Conservation (phyloP, 202 grass and related monocot species). For the Musa balbisiana region DNA sequence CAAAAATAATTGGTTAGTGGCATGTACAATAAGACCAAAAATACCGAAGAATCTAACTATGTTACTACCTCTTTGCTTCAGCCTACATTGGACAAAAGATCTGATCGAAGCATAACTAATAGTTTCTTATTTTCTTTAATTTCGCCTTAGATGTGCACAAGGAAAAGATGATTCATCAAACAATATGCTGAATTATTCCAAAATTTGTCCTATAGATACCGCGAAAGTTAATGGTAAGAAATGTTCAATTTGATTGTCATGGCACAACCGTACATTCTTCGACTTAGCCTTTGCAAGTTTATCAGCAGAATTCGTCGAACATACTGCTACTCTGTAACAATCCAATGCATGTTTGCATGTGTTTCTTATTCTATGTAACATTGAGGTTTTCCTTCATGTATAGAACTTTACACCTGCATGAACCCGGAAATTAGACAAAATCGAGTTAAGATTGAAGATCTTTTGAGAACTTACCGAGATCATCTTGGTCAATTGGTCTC, state of each 20-base stretch:
- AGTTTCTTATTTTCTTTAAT: not conserved
- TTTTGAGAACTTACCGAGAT: not conserved
- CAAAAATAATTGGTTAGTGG: not conserved
- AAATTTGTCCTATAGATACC: not conserved
- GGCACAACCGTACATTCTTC: not conserved
- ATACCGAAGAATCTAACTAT: not conserved
- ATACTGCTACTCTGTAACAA: no score
- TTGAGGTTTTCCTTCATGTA: not conserved
- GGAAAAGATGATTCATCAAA: not conserved
- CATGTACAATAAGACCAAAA: conserved; percentile 12
- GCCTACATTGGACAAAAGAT: not conserved
- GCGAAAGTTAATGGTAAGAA: not conserved
- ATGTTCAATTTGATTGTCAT: not conserved
- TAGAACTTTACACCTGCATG: not conserved
- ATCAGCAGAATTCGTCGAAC: no score
- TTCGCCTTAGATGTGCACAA: not conserved
- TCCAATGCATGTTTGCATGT: not conserved
- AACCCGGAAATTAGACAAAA: not conserved
- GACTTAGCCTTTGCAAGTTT: no score
- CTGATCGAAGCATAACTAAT: not conserved
- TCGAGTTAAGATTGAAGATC: not conserved
- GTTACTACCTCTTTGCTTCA: not conserved
- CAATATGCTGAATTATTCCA: not conserved
- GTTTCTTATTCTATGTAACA: not conserved
- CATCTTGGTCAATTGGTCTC: not conserved